Evolutionary conservation across 2,329 filamentous ascomycete species (phyloP).

Genomic region (Neonectria punicea): DNA sequence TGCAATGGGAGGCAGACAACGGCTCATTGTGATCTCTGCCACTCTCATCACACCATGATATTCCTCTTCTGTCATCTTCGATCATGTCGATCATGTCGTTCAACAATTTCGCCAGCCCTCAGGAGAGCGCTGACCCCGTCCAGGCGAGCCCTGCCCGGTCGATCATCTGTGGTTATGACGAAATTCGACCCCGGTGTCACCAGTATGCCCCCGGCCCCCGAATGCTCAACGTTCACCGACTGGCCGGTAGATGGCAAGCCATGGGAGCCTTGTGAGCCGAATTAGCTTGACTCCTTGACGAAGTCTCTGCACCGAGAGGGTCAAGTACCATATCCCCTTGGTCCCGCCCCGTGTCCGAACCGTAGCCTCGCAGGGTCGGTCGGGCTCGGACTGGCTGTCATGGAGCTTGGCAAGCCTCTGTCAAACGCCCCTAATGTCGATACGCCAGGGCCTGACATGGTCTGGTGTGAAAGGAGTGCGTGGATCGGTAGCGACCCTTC

Average conservation of each 20-base stretch:
- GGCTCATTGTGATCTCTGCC: not conserved
- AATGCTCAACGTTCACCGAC: conserved; percentile 45
- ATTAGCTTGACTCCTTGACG: conserved; percentile 44
- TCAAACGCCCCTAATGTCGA: conserved; percentile 32
- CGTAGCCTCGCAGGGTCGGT: conserved; percentile 38
- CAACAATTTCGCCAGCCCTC: conserved; percentile 68
- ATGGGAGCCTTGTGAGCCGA: conserved; percentile 46
- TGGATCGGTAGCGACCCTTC: conserved; percentile 66
- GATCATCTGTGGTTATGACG: conserved; percentile 29
- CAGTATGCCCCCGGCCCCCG: conserved; percentile 45
- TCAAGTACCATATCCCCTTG: conserved; percentile 51
- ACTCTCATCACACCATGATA: conserved; percentile 11
- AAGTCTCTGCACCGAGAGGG: conserved; percentile 26
- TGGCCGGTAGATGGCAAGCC: conserved; percentile 47
- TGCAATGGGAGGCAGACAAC: not conserved
- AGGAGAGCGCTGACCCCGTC: conserved; percentile 70
- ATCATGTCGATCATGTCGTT: conserved; percentile 49
- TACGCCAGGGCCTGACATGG: conserved; percentile 33
- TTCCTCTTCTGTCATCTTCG: conserved; percentile 23
- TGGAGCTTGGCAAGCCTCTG: conserved; percentile 33
- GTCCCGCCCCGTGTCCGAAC: conserved; percentile 38
- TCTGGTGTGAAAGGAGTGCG: conserved; percentile 59
- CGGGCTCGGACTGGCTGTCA: conserved; percentile 38
- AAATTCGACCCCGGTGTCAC: conserved; percentile 44
- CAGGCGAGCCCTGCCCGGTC: conserved; percentile 47